A percentile compares a stretch with the other conserved stretches of the same genome.
Conservation (phyloP, 164 flowering plant genomes). For the Stephania yunnanensis region DNA sequence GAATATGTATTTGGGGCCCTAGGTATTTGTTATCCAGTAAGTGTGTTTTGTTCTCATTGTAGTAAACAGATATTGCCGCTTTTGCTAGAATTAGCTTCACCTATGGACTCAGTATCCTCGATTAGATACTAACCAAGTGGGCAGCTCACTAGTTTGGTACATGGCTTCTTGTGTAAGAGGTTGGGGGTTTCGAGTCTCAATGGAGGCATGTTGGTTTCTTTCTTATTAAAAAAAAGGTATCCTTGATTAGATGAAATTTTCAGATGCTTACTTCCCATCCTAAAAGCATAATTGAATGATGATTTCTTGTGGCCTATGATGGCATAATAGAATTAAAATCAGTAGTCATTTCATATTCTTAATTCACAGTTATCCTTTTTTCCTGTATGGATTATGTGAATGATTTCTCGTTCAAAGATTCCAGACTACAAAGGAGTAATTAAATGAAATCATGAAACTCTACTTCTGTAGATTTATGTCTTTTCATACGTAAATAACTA, state of each 20-base stretch:
- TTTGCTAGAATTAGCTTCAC: not conserved
- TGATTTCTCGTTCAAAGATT: not conserved
- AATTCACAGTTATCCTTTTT: not conserved
- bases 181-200: no score
- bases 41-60: not conserved
- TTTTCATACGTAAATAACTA: not conserved
- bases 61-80: not conserved
- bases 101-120: not conserved
- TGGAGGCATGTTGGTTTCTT: no score
- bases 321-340: not conserved
- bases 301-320: not conserved
- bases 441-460: not conserved
- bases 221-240: not conserved
- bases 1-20: not conserved
- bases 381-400: not conserved
- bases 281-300: not conserved
- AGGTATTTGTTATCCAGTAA: no score
- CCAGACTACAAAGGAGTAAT: not conserved
- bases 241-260: not conserved
- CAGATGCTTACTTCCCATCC: slow-evolving; percentile 1
- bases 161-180: no score
- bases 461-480: not conserved
- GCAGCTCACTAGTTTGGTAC: no score
- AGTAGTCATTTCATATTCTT: not conserved
- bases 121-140: not conserved